These are phyloP conservation scores for Sequoiadendron giganteum DNA, from an alignment of 75 land plant species.

Conservation along the genomic window DNA sequence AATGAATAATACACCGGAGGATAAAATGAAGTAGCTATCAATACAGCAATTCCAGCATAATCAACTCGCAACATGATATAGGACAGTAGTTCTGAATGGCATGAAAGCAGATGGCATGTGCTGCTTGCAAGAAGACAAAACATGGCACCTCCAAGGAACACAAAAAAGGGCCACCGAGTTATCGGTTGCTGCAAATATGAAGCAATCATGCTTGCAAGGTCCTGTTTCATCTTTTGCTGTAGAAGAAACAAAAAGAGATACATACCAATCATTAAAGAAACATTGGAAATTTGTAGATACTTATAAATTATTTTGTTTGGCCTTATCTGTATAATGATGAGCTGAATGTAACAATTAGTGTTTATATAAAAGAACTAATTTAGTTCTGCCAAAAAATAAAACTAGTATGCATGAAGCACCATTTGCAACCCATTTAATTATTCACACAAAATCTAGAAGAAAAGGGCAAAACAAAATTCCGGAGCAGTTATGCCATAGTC, in stretches of 20 bases:
- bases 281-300: too few species aligned
- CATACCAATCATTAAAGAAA: not conserved
- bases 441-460: constrained; percentile 4
- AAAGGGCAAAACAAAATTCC: not conserved
- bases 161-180: constrained; percentile 90
- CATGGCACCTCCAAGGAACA: constrained; percentile 93
- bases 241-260: not conserved
- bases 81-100: constrained; percentile 68
- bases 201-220: constrained; percentile 58
- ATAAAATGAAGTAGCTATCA: constrained; percentile 90
- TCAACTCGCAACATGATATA: constrained; percentile 88
- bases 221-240: constrained; percentile 52
- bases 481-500: not conserved
- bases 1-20: constrained; percentile 98
- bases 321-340: not conserved
- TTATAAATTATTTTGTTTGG: not conserved
- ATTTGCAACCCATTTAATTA: constrained; percentile 6
- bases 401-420: not conserved
- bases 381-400: not conserved
- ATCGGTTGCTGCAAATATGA: constrained; percentile 58
- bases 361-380: not conserved
- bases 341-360: not conserved
- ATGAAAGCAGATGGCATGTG: constrained; percentile 82
- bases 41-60: constrained; percentile 85
- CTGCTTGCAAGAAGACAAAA: constrained; percentile 93